phyloP scores from a whole-genome alignment of 495 filamentous ascomycete species.

The Aspergillus affinis region DNA sequence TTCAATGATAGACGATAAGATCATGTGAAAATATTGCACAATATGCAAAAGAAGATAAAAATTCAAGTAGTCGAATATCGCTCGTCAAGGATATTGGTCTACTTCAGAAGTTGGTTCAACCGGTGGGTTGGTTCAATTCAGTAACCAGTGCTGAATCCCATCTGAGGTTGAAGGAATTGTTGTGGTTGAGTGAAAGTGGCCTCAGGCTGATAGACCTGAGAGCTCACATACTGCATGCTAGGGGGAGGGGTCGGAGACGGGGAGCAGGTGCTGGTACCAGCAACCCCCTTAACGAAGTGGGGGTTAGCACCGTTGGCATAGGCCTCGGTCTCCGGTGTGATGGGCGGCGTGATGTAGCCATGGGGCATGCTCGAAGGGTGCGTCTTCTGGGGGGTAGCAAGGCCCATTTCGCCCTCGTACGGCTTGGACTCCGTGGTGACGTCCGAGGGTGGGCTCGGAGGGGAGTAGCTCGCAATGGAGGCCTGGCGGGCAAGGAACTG shows the following conservation, averaged over 20 bases:
- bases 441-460: constrained; percentile 71
- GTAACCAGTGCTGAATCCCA: constrained; percentile 39
- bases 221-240: constrained; percentile 41
- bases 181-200: constrained; percentile 35
- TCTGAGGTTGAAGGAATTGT: constrained; percentile 39
- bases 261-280: constrained; percentile 33
- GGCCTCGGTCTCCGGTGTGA: constrained; percentile 82
- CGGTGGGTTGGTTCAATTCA: constrained; percentile 15
- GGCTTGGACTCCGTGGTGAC: constrained; percentile 53
- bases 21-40: constrained; percentile 21
- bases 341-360: constrained; percentile 91
- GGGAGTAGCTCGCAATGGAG: constrained; percentile 65
- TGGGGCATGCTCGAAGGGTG: constrained; percentile 62
- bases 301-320: constrained; percentile 43
- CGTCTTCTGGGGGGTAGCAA: constrained; percentile 84
- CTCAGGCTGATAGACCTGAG: constrained; percentile 42
- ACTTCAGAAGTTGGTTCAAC: neutral
- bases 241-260: constrained; percentile 40
- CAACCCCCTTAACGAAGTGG: constrained; percentile 26
- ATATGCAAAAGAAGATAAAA: constrained; percentile 8
- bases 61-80: neutral
- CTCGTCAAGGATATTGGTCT: neutral
- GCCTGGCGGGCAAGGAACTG: constrained; percentile 84
- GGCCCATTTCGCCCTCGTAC: constrained; percentile 50
- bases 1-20: constrained; percentile 19